Conservation (phyloP, 2,329 filamentous ascomycete genomes). For the Fusarium sp. region DNA sequence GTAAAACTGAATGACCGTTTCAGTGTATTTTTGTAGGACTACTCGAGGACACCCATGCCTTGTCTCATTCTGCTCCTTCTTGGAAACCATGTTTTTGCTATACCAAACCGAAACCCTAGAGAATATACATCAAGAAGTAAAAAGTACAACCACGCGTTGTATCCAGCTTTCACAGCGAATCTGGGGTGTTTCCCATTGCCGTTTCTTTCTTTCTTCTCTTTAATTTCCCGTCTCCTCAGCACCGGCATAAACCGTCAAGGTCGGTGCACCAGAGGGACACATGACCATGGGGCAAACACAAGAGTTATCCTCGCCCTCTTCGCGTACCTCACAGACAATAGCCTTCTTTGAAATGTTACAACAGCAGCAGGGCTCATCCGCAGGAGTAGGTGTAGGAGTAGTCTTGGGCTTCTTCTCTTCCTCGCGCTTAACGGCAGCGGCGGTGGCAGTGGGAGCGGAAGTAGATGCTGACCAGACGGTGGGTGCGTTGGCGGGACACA, state of each 20-base stretch:
- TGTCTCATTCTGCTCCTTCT: neutral
- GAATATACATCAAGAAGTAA: slow-evolving; percentile 32
- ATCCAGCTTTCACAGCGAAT: slow-evolving; percentile 8
- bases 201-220: neutral
- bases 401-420: slow-evolving; percentile 12
- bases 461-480: slow-evolving; percentile 27
- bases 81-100: slow-evolving; percentile 13
- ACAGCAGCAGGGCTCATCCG: slow-evolving; percentile 43
- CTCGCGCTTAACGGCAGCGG: slow-evolving; percentile 17
- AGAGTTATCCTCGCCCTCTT: slow-evolving; percentile 27
- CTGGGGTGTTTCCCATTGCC: neutral
- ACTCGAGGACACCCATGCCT: neutral
- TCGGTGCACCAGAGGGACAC: slow-evolving; percentile 42
- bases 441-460: slow-evolving; percentile 1
- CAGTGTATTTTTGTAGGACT: slow-evolving; percentile 4
- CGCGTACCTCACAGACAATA: slow-evolving; percentile 42
- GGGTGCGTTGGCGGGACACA: slow-evolving; percentile 44
- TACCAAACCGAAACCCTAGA: slow-evolving; percentile 15
- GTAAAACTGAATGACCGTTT: slow-evolving; percentile 3
- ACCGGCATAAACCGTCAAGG: slow-evolving; percentile 26
- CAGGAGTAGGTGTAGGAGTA: slow-evolving; percentile 11
- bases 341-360: slow-evolving; percentile 36
- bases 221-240: slow-evolving; percentile 28
- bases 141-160: slow-evolving; percentile 14
- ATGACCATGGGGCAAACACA: slow-evolving; percentile 44